Conservation (phyloP, 2,329 filamentous ascomycete species). For the Phialocephala sp. region DNA sequence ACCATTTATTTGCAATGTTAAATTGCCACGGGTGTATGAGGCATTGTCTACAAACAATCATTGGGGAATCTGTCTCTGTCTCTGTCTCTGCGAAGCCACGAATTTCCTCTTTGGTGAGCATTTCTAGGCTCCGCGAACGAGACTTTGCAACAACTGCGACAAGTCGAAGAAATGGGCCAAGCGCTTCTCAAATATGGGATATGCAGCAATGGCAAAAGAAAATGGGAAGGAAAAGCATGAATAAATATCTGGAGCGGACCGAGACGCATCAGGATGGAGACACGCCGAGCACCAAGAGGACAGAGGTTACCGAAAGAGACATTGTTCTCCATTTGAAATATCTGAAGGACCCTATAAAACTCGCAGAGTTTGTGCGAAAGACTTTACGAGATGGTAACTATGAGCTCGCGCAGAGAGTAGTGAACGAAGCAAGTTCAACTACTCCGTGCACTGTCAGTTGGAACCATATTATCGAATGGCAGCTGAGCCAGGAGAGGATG, state of each 20-base stretch:
- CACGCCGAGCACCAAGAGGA: not conserved
- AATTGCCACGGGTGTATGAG: conserved; percentile 40
- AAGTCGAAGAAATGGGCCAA: not conserved
- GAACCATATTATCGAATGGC: conserved; percentile 83
- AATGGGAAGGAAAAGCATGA: too few relatives aligned
- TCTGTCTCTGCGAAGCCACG: conserved; percentile 20
- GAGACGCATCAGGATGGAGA: not conserved
- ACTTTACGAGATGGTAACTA: conserved; percentile 64
- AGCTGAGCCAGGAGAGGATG: conserved; percentile 65
- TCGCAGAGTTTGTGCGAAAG: conserved; percentile 70
- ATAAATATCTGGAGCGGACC: not conserved
- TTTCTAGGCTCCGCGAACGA: conserved; percentile 16
- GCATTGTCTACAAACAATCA: conserved; percentile 37
- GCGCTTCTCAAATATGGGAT: too few relatives aligned
- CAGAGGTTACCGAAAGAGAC: conserved; percentile 11
- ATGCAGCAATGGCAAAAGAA: not conserved
- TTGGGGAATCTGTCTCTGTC: conserved; percentile 33
- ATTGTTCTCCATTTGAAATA: conserved; percentile 35
- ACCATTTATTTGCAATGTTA: conserved; percentile 34
- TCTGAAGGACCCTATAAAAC: conserved; percentile 68
- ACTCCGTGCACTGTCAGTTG: conserved; percentile 76
- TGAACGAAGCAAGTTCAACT: conserved; percentile 70
- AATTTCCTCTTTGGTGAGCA: conserved; percentile 5
- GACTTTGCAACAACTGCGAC: conserved; percentile 14
- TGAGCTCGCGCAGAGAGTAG: conserved; percentile 71